Conservation (phyloP, 495 filamentous ascomycete species). For the Darksidea phi region DNA sequence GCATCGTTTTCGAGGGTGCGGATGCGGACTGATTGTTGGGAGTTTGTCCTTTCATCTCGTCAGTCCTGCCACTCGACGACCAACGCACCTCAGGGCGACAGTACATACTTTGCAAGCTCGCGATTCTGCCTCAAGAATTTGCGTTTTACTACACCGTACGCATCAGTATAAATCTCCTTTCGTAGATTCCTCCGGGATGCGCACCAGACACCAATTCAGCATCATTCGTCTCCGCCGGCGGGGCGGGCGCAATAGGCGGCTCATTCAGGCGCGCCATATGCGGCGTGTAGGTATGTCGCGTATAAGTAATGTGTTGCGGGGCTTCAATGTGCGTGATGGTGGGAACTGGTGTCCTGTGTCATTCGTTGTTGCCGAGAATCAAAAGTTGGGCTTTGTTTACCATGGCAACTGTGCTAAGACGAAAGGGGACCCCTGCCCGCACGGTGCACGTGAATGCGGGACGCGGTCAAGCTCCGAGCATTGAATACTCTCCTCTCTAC, state of each 20-base stretch:
- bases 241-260: constrained; percentile 50
- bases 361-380: constrained; percentile 30
- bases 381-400: constrained; percentile 17
- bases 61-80: not conserved
- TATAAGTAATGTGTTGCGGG: constrained; percentile 22
- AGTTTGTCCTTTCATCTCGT: constrained; percentile 62
- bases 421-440: not conserved
- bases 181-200: not conserved
- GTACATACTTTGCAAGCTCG: constrained; percentile 69
- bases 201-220: constrained; percentile 59
- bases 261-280: constrained; percentile 93
- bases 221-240: constrained; percentile 67
- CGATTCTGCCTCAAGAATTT: constrained; percentile 90
- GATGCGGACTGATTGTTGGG: constrained; percentile 85
- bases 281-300: constrained; percentile 36
- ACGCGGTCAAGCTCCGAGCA: not conserved
- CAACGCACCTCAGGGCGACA: not conserved
- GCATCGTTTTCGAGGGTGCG: constrained; percentile 82
- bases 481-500: not conserved
- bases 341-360: constrained; percentile 11
- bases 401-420: constrained; percentile 20
- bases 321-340: not conserved
- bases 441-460: not conserved
- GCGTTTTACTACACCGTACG: constrained; percentile 63
- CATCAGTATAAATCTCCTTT: not conserved